Evolutionary conservation across 192 early-diverging fungal species (phyloP).

Genomic region (Podila epigama): DNA sequence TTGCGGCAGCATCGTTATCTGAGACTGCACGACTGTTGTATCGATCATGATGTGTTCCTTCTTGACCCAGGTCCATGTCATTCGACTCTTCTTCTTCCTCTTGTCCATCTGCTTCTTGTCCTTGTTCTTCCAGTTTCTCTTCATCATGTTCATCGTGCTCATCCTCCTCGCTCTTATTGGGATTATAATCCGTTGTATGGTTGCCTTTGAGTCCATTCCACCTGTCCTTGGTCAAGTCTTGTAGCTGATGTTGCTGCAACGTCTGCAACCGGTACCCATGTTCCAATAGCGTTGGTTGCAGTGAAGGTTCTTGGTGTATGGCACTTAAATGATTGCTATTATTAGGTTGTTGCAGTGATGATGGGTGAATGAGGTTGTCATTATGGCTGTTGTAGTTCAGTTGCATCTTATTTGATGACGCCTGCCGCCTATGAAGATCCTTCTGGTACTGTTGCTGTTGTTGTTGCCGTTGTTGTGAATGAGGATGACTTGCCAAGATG

Average conservation of each 20-base stretch:
- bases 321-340: too few relatives aligned
- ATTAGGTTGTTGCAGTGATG: too few relatives aligned
- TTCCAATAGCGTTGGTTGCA: too few relatives aligned
- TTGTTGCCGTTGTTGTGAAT: background rate
- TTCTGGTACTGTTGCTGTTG: background rate
- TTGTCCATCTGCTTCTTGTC: background rate
- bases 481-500: background rate
- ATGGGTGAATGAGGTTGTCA: too few relatives aligned
- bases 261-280: background rate
- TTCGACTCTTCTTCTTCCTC: background rate
- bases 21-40: background rate
- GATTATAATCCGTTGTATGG: background rate
- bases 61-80: constrained; percentile 1
- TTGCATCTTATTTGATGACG: background rate
- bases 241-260: background rate
- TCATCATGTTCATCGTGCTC: constrained; percentile 10
- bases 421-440: background rate
- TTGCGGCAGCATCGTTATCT: background rate
- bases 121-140: background rate
- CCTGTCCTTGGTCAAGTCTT: background rate
- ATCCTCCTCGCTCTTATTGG: constrained; percentile 4
- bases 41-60: background rate
- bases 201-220: background rate
- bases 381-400: background rate
- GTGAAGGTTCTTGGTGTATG: too few relatives aligned